phyloP scores from a whole-genome alignment of 140 eudicot species.

The Senecio squalidus region DNA sequence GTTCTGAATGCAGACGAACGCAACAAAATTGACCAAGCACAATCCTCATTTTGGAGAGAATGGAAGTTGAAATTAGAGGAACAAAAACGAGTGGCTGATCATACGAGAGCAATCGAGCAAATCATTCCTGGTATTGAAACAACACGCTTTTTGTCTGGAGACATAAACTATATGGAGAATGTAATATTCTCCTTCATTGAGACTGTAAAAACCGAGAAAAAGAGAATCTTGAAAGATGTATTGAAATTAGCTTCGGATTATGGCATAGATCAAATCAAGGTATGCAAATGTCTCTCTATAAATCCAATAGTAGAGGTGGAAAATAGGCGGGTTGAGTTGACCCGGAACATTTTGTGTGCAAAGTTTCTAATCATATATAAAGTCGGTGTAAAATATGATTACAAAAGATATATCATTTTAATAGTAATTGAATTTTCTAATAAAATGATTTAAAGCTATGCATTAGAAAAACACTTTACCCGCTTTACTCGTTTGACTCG shows the following conservation, averaged over 20 bases:
- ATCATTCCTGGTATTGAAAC: conserved; percentile 90
- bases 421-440: too few relatives aligned
- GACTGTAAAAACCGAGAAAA: conserved; percentile 68
- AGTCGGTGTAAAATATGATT: too few relatives aligned
- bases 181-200: conserved; percentile 60
- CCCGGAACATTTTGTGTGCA: too few relatives aligned
- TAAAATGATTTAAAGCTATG: too few relatives aligned
- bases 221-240: conserved; percentile 67
- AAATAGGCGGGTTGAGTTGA: not conserved
- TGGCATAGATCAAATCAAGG: conserved; percentile 76
- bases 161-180: conserved; percentile 60
- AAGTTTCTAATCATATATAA: too few relatives aligned
- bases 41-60: conserved; percentile 94
- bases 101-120: conserved; percentile 76
- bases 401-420: too few relatives aligned
- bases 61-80: conserved; percentile 93
- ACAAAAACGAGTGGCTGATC: conserved; percentile 87
- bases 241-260: conserved; percentile 64
- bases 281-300: conserved; percentile 27
- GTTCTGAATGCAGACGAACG: conserved; percentile 52
- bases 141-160: conserved; percentile 77
- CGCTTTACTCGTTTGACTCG: too few relatives aligned
- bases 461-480: too few relatives aligned
- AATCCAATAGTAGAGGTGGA: not conserved
- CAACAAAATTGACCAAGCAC: conserved; percentile 61